Evolutionary conservation across 139 green algal species (phyloP).

Genomic region (Chloropicon primus): DNA sequence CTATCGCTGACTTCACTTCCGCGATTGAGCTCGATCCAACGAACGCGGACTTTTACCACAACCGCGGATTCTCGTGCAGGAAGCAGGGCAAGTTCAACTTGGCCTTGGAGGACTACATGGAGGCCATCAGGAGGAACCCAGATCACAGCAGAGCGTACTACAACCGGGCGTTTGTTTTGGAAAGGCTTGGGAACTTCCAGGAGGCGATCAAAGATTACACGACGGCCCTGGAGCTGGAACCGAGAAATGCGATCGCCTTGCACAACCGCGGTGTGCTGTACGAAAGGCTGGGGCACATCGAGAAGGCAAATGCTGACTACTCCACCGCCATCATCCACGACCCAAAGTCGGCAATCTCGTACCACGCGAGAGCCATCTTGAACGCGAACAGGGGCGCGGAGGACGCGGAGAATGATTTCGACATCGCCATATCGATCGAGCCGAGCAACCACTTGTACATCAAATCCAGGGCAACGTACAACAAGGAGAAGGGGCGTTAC

Average conservation of each 20-base stretch:
- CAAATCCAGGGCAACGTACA: constrained; percentile 18
- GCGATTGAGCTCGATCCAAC: constrained; percentile 52
- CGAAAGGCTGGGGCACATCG: constrained; percentile 39
- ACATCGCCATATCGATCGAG: constrained; percentile 28
- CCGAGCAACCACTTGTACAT: constrained; percentile 18
- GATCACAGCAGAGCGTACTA: constrained; percentile 60
- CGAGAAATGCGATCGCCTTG: constrained; percentile 49
- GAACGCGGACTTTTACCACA: constrained; percentile 80
- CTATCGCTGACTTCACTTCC: constrained; percentile 48
- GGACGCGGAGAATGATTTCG: constrained; percentile 31
- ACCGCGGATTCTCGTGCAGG: constrained; percentile 65
- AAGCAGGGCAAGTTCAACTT: constrained; percentile 55
- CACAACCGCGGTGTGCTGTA: constrained; percentile 57
- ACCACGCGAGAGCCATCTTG: constrained; percentile 7
- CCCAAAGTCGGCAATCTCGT: constrained; percentile 23
- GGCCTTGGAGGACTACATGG: constrained; percentile 62
- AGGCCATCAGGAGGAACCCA: constrained; percentile 51
- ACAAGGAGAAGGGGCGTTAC: constrained; percentile 19
- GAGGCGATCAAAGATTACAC: constrained; percentile 55
- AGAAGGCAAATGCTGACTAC: constrained; percentile 4
- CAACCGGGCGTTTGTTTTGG: constrained; percentile 55
- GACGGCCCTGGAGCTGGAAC: constrained; percentile 28
- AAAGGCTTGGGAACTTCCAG: constrained; percentile 30
- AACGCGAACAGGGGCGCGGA: not conserved
- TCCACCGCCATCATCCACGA: constrained; percentile 11